A percentile compares a stretch with the other conserved stretches of the same genome.
Evolutionary conservation across 73 alveolate genomes (phyloP).

Genomic region (Paramecium caudatum): DNA sequence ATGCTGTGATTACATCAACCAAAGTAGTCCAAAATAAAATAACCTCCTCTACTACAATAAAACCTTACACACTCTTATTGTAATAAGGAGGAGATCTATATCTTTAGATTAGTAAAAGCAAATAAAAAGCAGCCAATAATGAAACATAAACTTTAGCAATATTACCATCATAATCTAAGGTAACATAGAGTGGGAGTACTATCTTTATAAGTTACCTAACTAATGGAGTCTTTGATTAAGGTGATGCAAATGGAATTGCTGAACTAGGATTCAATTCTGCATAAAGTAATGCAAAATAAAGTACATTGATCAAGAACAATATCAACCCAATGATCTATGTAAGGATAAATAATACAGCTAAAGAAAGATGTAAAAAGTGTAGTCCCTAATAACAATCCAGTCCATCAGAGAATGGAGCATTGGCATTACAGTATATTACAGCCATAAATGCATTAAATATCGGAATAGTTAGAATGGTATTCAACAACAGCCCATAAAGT

Average conservation of each 20-base stretch:
- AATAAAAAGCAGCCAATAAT: slow-evolving; percentile 55
- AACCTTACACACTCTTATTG: slow-evolving; percentile 55
- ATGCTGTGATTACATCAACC: slow-evolving; percentile 70
- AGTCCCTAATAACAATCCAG: slow-evolving; percentile 69
- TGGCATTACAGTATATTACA: slow-evolving; percentile 50
- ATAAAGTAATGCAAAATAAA: slow-evolving; percentile 64
- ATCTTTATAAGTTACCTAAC: slow-evolving; percentile 54
- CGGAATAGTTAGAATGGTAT: slow-evolving; percentile 68
- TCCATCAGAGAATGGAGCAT: slow-evolving; percentile 58
- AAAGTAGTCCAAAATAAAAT: slow-evolving; percentile 71
- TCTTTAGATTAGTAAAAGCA: slow-evolving; percentile 66
- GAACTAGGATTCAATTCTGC: slow-evolving; percentile 73
- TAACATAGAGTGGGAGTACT: slow-evolving; percentile 63
- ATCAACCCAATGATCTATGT: slow-evolving; percentile 64
- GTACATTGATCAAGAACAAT: slow-evolving; percentile 36
- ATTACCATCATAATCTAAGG: slow-evolving; percentile 68
- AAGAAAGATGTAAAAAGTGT: slow-evolving; percentile 65
- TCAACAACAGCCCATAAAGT: slow-evolving; percentile 68
- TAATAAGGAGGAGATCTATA: slow-evolving; percentile 74
- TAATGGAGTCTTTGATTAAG: slow-evolving; percentile 69
- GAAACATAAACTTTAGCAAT: slow-evolving; percentile 67
- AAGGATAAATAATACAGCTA: slow-evolving; percentile 43
- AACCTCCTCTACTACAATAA: slow-evolving; percentile 45
- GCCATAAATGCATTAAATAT: slow-evolving; percentile 71
- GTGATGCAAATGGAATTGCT: slow-evolving; percentile 71